Base-by-base conservation (phyloP, 1,284 basidiomycete species). In the Fomitiporia mediterranea region DNA sequence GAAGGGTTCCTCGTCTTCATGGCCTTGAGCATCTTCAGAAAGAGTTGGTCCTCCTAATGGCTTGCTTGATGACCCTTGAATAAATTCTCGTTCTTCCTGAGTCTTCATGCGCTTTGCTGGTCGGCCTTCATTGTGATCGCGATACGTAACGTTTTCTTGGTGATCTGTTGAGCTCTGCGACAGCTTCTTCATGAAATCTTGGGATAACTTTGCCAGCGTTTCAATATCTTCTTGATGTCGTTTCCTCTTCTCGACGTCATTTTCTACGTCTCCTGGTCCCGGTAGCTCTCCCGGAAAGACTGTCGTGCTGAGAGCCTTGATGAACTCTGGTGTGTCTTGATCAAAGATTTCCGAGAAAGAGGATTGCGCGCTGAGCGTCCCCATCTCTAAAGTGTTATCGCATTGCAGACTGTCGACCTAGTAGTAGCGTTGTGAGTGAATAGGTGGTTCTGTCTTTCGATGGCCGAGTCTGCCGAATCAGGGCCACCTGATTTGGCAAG, bases 51-150 rank as follows among this genome's bases (percentile, higher is more conserved):
- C 25, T 28, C 9, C 27, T 15, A 28, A 8, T 32, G 28, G 32
- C 30, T 15, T 30, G 34, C 9, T 48, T 13, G 54, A 56, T 13
- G 47, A 56, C n/a, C 54, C 54, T 56, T 51, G 37, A 32, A 42
- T 42, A 39, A 56, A 56, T 7, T 56, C 37, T 11, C 60, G 0
- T 84, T 87, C 30, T 75, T 72, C 62, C 96, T 92, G 37, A 17
- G 96, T 68, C 68, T 98, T 98, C 47, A 87, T 84, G 1, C 95
- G 83, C 71, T 98, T 98, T 63, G 94, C 78, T 9, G 78, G 71
- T 89, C 96, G 90, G 67, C 97, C 98, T 63, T 93, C 85, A 4
- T 86, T 88, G 62, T 52, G 57, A 8, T 65, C 64, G n/a, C n/a
- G n/a, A n/a, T n/a, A n/a, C 13, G 67, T 63, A 3, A 60, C 62